Conservation (phyloP, 73 alveolate species). For the Tetrahymena elliotti region DNA sequence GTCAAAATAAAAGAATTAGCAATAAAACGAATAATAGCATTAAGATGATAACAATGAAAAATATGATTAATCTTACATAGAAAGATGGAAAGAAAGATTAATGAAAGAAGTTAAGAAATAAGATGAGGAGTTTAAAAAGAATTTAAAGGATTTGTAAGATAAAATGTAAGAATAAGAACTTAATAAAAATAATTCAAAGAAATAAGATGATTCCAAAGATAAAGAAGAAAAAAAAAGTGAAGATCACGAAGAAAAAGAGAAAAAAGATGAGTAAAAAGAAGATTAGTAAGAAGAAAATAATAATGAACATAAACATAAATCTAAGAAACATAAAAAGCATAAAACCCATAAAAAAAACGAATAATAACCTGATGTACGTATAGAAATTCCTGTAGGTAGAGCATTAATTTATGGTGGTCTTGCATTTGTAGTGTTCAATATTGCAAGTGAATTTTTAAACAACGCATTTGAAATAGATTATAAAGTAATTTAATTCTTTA, state of each 20-base stretch:
- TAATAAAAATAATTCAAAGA: not conserved
- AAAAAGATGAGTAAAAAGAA: not conserved
- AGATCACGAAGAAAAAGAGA: not conserved
- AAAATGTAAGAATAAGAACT: not conserved
- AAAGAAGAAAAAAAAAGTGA: not conserved
- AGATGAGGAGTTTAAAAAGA: not conserved
- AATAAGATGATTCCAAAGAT: not conserved
- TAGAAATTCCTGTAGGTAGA: not conserved
- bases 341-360: not conserved
- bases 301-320: not conserved
- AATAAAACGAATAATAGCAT: not conserved
- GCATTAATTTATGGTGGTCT: not conserved
- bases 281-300: not conserved
- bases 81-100: not conserved
- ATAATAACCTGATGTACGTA: not conserved
- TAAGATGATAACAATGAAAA: not conserved
- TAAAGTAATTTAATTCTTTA: not conserved
- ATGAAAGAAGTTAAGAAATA: not conserved
- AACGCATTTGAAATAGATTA: not conserved
- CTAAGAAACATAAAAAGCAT: not conserved
- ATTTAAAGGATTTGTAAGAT: not conserved
- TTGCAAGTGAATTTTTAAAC: not conserved
- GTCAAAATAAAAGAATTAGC: not conserved
- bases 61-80: not conserved
- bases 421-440: not conserved